Percentiles rank a stretch among this genome's conserved stretches.
phyloP scores from a whole-genome alignment of 805 yeast species.

The Sugiyamaella valdiviana region DNA sequence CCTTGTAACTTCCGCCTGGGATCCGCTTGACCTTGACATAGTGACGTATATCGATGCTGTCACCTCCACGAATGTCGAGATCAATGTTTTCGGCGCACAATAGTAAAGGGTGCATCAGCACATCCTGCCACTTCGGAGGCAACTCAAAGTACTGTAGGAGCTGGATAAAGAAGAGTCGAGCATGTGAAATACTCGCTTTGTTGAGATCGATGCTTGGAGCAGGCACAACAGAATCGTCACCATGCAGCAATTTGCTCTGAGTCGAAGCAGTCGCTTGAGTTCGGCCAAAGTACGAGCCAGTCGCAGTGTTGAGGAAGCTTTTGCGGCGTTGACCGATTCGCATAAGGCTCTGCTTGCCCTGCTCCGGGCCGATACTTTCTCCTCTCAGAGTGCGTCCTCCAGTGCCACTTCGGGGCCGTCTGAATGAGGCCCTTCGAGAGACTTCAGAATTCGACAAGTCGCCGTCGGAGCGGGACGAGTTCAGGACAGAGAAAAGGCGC shows the following conservation, averaged over 20 bases:
- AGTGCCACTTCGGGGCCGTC: conserved; percentile 23
- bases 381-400: background rate
- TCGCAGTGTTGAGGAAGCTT: conserved; percentile 12
- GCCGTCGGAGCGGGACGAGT: conserved; percentile 9
- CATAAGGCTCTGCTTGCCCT: conserved; percentile 10
- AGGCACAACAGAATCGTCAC: background rate
- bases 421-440: conserved; percentile 4
- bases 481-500: conserved; percentile 20
- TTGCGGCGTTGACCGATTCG: conserved; percentile 19
- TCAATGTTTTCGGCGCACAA: conserved; percentile 54
- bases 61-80: conserved; percentile 55
- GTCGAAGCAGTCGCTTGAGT: background rate
- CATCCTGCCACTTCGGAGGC: conserved; percentile 52
- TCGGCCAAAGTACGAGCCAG: background rate
- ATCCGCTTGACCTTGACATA: conserved; percentile 82
- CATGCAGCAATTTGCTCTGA: background rate
- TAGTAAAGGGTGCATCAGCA: conserved; percentile 46
- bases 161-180: conserved; percentile 27
- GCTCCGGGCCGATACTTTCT: background rate
- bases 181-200: conserved; percentile 29
- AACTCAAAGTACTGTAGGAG: conserved; percentile 29
- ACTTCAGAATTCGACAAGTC: background rate
- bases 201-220: conserved; percentile 25
- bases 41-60: conserved; percentile 77
- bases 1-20: conserved; percentile 62